Percentiles rank a stretch among this genome's conserved stretches.
These are phyloP conservation scores for Trichoderma polysporum DNA, from an alignment of 2,329 filamentous ascomycete genomes.

Conservation along the genomic window DNA sequence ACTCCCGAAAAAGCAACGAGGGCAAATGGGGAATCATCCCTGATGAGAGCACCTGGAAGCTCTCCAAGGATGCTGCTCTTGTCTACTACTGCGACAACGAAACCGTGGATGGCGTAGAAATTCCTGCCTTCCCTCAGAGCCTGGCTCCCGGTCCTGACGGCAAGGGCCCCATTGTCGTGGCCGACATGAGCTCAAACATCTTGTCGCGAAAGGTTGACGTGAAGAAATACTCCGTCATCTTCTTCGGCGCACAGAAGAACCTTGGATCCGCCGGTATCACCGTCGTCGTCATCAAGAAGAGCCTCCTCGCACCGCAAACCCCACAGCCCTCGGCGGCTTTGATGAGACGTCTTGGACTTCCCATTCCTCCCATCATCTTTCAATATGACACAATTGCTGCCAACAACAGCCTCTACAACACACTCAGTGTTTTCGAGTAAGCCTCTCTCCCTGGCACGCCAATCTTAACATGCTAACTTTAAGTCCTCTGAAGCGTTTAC, in stretches of 20 bases:
- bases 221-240: conserved; percentile 77
- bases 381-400: conserved; percentile 83
- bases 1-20: conserved; percentile 61
- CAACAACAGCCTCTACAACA: conserved; percentile 96
- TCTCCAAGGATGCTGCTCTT: conserved; percentile 67
- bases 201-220: conserved; percentile 77
- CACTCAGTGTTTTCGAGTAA: conserved; percentile 84
- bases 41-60: conserved; percentile 71
- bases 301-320: conserved; percentile 66
- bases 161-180: conserved; percentile 73
- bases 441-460: conserved; percentile 27
- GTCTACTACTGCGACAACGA: conserved; percentile 95
- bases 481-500: conserved; percentile 62
- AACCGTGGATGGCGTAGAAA: conserved; percentile 91
- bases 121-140: conserved; percentile 67
- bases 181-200: conserved; percentile 95
- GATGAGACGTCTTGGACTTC: conserved; percentile 71
- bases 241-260: conserved; percentile 95
- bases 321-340: conserved; percentile 61
- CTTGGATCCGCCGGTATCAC: conserved; percentile 83
- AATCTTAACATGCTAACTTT: conserved; percentile 19
- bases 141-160: conserved; percentile 60
- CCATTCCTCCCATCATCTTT: conserved; percentile 75
- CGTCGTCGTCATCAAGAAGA: conserved; percentile 80
- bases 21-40: conserved; percentile 89